Evolutionary conservation across 106 monocot genomes (phyloP).

Genomic region (Narthecium ossifragum): DNA sequence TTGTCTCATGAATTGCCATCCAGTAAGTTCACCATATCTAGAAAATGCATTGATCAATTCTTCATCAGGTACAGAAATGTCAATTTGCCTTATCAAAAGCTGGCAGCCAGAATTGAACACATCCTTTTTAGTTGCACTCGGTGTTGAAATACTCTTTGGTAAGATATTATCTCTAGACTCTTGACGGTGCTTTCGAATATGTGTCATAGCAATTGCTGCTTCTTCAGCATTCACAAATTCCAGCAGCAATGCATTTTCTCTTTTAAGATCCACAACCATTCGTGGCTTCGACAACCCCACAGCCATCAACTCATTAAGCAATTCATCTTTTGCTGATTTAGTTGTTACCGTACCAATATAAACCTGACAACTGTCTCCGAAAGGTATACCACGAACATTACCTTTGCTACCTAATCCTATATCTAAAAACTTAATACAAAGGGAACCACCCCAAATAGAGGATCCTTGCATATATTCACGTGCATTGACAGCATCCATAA

Average conservation of each 20-base stretch:
- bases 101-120: slow-evolving; percentile 24
- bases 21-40: slow-evolving; percentile 40
- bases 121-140: slow-evolving; percentile 10
- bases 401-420: slow-evolving; percentile 66
- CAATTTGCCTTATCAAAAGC: slow-evolving; percentile 46
- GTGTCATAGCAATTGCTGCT: slow-evolving; percentile 51
- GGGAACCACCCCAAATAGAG: slow-evolving; percentile 52
- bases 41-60: slow-evolving; percentile 52
- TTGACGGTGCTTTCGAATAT: slow-evolving; percentile 42
- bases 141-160: slow-evolving; percentile 4
- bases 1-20: slow-evolving; percentile 37
- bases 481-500: slow-evolving; percentile 87
- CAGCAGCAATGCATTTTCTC: slow-evolving; percentile 66
- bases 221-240: slow-evolving; percentile 75
- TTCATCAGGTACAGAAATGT: slow-evolving; percentile 34
- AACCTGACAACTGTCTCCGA: slow-evolving; percentile 81
- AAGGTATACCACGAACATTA: slow-evolving; percentile 38
- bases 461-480: slow-evolving; percentile 87
- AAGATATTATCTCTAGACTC: slow-evolving; percentile 13
- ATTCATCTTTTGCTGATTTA: slow-evolving; percentile 59
- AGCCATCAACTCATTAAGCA: slow-evolving; percentile 45
- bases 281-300: slow-evolving; percentile 39
- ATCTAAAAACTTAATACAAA: slow-evolving; percentile 79
- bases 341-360: slow-evolving; percentile 66
- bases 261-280: slow-evolving; percentile 50